Evolutionary conservation across 371 early-diverging fungal genomes (phyloP), one percentile per base, ranked within the genome.

Genomic region (Apophysomyces sp.): DNA sequence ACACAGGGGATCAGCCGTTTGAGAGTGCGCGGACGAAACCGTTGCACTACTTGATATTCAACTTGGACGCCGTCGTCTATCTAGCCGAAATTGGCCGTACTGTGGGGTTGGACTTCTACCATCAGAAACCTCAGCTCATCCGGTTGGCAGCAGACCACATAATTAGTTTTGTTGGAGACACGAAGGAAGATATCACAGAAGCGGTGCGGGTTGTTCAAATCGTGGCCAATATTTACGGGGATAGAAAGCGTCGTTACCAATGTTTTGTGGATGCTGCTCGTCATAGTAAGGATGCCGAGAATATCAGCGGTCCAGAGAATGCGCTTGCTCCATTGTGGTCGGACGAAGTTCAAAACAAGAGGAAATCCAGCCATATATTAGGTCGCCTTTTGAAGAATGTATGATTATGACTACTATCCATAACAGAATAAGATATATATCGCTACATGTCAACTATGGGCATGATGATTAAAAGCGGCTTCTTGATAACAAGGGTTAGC

Each of bases 11-110:
- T 44, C 81, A 81, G 27, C 77, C 77, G 0, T 27, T 60, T 18
- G 81, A 81, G 62, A 62, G 64, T 27, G 62, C 51, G 24, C 60
- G 81, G 29, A 60, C 78, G 3, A 40, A 58, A 11, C 77, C 77
- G 0, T 74, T 72, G 31, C 77, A 81, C 36, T 81, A 81, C 40
- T 55, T 78, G 1, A 67, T 60, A 1, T 81, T 81, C 44, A 81
- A 81, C 51, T 49, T 81, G 57, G 65, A 74, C 15, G 81, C 78
- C 0, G 63, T 74, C 16, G 12, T 68, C 1, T 73, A 52, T 44
- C 40, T 81, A 3, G 65, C 73, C 1, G 71, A 72, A 30, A 30
- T 39, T 9, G 57, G 55, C 9, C 27, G 52, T 1, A 59, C 69
- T 0, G 30, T 62, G 1, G 69, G 65, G 0, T 24, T 68, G 5